Evolutionary conservation across 768 basidiomycete species (phyloP), one percentile per base, ranked within the genome.

Genomic region (Collybia sordida): DNA sequence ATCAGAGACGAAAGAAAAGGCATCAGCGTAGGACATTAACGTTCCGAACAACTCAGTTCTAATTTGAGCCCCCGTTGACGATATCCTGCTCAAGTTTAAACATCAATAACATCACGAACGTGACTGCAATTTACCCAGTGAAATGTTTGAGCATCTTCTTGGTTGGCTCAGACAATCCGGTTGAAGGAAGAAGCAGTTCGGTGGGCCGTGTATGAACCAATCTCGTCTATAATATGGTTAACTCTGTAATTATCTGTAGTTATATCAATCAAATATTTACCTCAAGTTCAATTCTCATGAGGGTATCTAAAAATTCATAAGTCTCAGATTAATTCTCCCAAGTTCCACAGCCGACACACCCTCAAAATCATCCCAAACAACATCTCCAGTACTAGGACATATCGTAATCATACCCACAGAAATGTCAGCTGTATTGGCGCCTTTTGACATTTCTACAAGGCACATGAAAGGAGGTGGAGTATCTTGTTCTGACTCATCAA

Each of bases 341-440:
- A 31, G 9, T 6, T 12, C 9, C 31, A 14, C 3, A 14, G 5
- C 14, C 28, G 15, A 44, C 60, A 45, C 59, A 86, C 90, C 93
- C 46, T 88, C 77, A 60, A 95, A 96, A 48, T 90, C 83, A 60
- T 99, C 96, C 83, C 92, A 98, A 2, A 93, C 71, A 2, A 99
- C 88, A 56, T 97, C 95, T 1, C 96, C 96, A 0, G 93, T 97
- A 41, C 85, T 85, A 0, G 94, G 91, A 49, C 84, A 83, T 14
- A 97, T 83, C 14, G 82, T 80, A 27, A 98, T 76, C 67, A 98
- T 73, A 6, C 86, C 86, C 35, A 98, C 76, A 1, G 59, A 68
- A 3, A 82, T 77, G 44, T 75, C 65, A 17, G 57, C 63, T 15
- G 64, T 49, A 31, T 57, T 61, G 1, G 50, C 51, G 15, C 47